Base-by-base conservation (phyloP, 2,329 filamentous ascomycete genomes). In the Zymoseptoria passerinii region DNA sequence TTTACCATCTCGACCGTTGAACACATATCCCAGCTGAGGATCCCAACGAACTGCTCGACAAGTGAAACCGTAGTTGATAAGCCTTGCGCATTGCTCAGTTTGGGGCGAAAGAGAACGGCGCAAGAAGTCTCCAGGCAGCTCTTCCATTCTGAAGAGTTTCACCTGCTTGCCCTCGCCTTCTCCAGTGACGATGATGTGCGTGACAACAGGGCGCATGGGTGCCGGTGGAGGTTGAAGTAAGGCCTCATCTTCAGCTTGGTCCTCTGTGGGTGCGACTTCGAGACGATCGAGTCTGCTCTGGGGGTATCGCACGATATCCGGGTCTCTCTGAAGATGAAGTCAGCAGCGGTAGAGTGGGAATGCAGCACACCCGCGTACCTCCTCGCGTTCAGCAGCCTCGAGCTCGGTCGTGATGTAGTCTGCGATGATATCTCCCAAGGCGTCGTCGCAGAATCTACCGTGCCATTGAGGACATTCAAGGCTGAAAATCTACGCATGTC, bases 1-100 rank as follows among this genome's bases (percentile, higher is more conserved):
- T 20, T 50, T 44, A 10, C 62, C 66, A 2, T 63, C 55, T 7
- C 62, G 57, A 48, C 65, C 66, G 50, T 69, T 68, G 64, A 70
- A 68, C 1, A 65, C 56, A 50, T 65, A 57, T 10, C 59, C 55
- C 3, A 48, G 27, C 9, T 27, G 5, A 18, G 35, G 35, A 19
- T 60, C 57, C 55, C 55, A 62, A 8, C 62, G 58, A 3, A 65
- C 63, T 7, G 60, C 61, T 10, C 68, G 61, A 50, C 59, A 64
- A 9, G 64, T 66, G 18, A 62, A 35, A 10, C 62, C 65, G 16
- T 19, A 28, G 28, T 20, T 54, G 44, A 58, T 50, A 9, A 60
- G 44, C 28, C 53, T 61, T 29, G 52, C n/a, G 48, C 27, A 40
- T 53, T 52, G 60, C n/a, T 40, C 28, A 18, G 50, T 63, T 16